phyloP scores from a whole-genome alignment of 352 stramenopile genomes.

The Pythium periplocum region DNA sequence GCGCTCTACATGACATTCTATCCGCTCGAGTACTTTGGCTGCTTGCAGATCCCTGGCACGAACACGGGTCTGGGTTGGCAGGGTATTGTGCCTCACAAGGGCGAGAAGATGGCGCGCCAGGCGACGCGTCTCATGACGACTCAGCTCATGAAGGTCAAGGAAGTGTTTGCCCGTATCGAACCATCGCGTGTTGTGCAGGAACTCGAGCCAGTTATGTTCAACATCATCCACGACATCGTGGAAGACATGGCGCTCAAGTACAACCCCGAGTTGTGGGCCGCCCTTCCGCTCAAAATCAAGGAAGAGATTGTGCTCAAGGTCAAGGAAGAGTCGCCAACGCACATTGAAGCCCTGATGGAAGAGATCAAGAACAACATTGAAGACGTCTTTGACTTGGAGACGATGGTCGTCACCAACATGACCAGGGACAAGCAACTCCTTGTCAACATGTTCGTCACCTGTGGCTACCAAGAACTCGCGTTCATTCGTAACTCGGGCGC shows the following conservation, averaged over 20 bases:
- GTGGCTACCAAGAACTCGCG: slow-evolving; percentile 86
- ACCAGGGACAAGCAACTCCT: slow-evolving; percentile 93
- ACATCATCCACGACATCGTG: slow-evolving; percentile 83
- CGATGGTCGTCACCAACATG: slow-evolving; percentile 94
- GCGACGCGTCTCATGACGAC: slow-evolving; percentile 92
- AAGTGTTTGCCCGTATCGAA: slow-evolving; percentile 91
- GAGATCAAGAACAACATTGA: slow-evolving; percentile 94
- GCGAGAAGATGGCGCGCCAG: slow-evolving; percentile 95
- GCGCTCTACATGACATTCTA: slow-evolving; percentile 99
- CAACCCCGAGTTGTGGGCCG: slow-evolving; percentile 77
- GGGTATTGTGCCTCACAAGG: slow-evolving; percentile 96
- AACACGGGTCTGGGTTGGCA: slow-evolving; percentile 96
- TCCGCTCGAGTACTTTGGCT: slow-evolving; percentile 91
- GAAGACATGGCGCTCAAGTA: slow-evolving; percentile 89
- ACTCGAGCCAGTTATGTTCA: slow-evolving; percentile 90
- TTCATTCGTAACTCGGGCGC: slow-evolving; percentile 91
- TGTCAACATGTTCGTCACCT: slow-evolving; percentile 94
- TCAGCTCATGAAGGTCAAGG: slow-evolving; percentile 90
- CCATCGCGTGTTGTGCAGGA: slow-evolving; percentile 87
- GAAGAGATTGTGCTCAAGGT: slow-evolving; percentile 93
- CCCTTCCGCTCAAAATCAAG: slow-evolving; percentile 75
- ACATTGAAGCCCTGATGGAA: slow-evolving; percentile 93
- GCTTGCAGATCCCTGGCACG: slow-evolving; percentile 77
- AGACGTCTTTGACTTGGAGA: slow-evolving; percentile 94
- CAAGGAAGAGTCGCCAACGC: slow-evolving; percentile 88